A percentile compares a stretch with the other conserved stretches of the same genome.
Conservation (phyloP, 73 alveolate genomes). For the Paramecium primaurelia region DNA sequence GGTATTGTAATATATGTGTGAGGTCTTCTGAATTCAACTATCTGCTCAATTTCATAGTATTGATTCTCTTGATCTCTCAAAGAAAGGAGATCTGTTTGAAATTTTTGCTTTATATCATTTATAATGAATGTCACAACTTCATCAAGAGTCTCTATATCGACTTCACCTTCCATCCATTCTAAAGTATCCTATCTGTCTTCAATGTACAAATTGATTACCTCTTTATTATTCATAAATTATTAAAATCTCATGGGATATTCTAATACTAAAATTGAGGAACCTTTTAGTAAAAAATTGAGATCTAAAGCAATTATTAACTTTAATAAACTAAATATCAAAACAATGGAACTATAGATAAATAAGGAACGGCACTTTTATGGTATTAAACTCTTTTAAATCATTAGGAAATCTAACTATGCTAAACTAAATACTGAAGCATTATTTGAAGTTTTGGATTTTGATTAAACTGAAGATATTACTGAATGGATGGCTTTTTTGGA, state of each 20-base stretch:
- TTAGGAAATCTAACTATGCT: slow-evolving; percentile 61
- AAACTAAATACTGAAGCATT: slow-evolving; percentile 59
- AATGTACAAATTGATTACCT: slow-evolving; percentile 24
- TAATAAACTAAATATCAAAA: slow-evolving; percentile 22
- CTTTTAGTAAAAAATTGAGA: not conserved
- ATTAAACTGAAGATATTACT: slow-evolving; percentile 57
- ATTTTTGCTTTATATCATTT: slow-evolving; percentile 24
- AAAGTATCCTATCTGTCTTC: slow-evolving; percentile 11
- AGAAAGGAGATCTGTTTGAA: not conserved
- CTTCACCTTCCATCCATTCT: not conserved
- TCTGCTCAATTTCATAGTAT: not conserved
- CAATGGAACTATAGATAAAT: slow-evolving; percentile 17
- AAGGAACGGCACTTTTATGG: slow-evolving; percentile 55
- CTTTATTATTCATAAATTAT: not conserved
- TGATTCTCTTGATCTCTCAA: slow-evolving; percentile 40
- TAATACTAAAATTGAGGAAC: slow-evolving; percentile 17
- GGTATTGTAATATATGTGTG: slow-evolving; percentile 41
- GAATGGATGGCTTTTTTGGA: slow-evolving; percentile 66
- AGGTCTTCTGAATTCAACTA: slow-evolving; percentile 22
- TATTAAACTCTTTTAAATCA: not conserved
- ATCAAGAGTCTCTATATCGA: not conserved
- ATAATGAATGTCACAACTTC: not conserved
- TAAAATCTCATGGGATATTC: not conserved
- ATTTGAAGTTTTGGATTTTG: slow-evolving; percentile 61
- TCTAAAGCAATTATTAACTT: slow-evolving; percentile 2